Evolutionary conservation across 2,329 filamentous ascomycete species (phyloP).

Genomic region (Microascus cirrosus): DNA sequence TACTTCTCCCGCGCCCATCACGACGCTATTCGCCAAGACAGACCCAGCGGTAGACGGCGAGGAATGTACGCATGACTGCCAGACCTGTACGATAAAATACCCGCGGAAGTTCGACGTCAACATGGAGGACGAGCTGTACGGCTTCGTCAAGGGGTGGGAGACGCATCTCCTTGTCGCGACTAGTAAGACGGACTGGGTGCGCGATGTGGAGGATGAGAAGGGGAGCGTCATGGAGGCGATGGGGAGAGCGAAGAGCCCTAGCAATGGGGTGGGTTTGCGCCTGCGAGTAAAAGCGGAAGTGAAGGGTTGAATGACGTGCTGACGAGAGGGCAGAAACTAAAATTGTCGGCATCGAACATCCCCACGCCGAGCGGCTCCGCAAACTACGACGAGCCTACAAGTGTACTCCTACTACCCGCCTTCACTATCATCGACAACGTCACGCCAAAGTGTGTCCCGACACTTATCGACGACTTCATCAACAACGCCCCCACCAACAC

Average conservation of each 20-base stretch:
- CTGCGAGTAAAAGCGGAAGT: background rate
- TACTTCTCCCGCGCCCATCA: constrained; percentile 14
- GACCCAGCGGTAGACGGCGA: constrained; percentile 73
- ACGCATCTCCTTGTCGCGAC: constrained; percentile 89
- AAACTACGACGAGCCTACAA: constrained; percentile 60
- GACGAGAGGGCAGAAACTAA: constrained; percentile 51
- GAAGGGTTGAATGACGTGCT: background rate
- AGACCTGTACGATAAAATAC: constrained; percentile 66
- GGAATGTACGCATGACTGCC: constrained; percentile 81
- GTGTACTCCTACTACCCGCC: constrained; percentile 71
- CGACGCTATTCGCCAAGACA: constrained; percentile 60
- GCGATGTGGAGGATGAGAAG: constrained; percentile 79
- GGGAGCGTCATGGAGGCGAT: constrained; percentile 76
- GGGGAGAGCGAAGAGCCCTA: constrained; percentile 42
- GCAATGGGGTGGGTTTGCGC: constrained; percentile 50
- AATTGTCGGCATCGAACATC: constrained; percentile 88
- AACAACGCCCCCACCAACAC: constrained; percentile 63
- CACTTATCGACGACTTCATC: constrained; percentile 61
- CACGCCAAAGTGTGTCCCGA: constrained; percentile 60
- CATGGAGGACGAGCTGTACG: constrained; percentile 68
- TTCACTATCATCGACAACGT: constrained; percentile 79
- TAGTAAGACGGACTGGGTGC: constrained; percentile 91
- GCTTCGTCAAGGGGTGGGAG: constrained; percentile 74
- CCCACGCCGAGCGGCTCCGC: constrained; percentile 59
- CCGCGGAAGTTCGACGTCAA: constrained; percentile 65